Conservation (phyloP, 192 early-diverging fungal genomes). For the Backusella westeae region DNA sequence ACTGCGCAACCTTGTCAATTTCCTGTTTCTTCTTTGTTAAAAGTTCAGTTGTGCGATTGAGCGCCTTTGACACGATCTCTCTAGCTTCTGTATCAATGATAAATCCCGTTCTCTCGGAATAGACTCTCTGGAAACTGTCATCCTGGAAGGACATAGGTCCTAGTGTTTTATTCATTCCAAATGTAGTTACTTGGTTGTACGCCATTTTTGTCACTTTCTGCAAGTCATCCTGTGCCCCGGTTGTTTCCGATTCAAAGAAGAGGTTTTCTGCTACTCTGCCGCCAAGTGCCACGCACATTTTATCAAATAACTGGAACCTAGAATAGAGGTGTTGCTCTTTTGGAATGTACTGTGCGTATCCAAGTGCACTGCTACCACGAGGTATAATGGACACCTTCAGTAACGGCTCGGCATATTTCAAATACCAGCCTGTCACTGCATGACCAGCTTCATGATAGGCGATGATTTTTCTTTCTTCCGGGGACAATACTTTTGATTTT, state of each 20-base stretch:
- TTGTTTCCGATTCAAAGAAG: slow-evolving; percentile 90
- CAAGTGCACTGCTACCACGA: slow-evolving; percentile 88
- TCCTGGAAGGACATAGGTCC: slow-evolving; percentile 85
- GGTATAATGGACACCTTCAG: slow-evolving; percentile 99
- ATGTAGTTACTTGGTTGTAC: slow-evolving; percentile 90
- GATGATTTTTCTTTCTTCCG: slow-evolving; percentile 97
- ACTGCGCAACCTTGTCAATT: slow-evolving; percentile 90
- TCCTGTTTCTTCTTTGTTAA: slow-evolving; percentile 80
- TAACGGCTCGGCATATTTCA: slow-evolving; percentile 94
- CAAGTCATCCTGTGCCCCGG: slow-evolving; percentile 94
- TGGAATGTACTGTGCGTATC: slow-evolving; percentile 98
- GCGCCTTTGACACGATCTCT: slow-evolving; percentile 74
- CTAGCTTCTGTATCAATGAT: slow-evolving; percentile 97
- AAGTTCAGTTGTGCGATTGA: slow-evolving; percentile 77
- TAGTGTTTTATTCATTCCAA: slow-evolving; percentile 89
- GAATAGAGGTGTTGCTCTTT: slow-evolving; percentile 97
- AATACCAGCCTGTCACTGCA: slow-evolving; percentile 91
- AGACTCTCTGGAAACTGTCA: slow-evolving; percentile 89
- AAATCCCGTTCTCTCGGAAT: slow-evolving; percentile 89
- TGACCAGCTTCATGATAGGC: slow-evolving; percentile 64
- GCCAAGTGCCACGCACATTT: slow-evolving; percentile 87
- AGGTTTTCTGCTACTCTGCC: slow-evolving; percentile 87
- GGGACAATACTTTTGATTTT: slow-evolving; percentile 92
- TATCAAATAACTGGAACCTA: slow-evolving; percentile 85
- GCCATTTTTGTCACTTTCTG: slow-evolving; percentile 98